A percentile compares a stretch with the other conserved stretches of the same genome.
These are phyloP conservation scores for Acacia concinna DNA, from an alignment of 331 rosid species.

Conservation along the genomic window DNA sequence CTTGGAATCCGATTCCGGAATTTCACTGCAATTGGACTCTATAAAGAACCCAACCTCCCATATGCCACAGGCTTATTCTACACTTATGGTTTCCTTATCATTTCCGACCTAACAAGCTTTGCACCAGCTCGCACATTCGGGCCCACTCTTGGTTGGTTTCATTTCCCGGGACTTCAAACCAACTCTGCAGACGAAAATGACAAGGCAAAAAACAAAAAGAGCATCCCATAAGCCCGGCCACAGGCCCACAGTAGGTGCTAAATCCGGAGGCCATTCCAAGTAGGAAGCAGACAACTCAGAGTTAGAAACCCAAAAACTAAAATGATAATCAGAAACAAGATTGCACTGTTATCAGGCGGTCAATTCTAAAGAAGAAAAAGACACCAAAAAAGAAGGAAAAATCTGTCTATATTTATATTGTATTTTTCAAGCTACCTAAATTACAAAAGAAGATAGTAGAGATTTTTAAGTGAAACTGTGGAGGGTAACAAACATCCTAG, in stretches of 20 bases:
- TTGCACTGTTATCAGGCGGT: conserved; percentile 10
- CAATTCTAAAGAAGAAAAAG: background rate
- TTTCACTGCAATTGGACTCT: background rate
- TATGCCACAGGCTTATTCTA: background rate
- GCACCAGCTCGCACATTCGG: too few relatives aligned
- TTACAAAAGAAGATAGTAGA: background rate
- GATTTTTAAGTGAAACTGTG: background rate
- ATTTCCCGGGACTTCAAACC: background rate
- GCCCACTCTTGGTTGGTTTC: background rate
- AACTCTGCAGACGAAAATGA: background rate
- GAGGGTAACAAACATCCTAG: background rate
- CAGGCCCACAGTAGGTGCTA: too few relatives aligned
- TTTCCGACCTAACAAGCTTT: background rate
- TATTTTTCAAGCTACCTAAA: background rate
- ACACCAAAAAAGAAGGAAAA: background rate
- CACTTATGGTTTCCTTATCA: background rate
- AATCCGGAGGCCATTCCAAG: background rate
- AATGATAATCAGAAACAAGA: background rate
- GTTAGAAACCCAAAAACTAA: too few relatives aligned
- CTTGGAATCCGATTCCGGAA: background rate
- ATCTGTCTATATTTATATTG: conserved; percentile 9
- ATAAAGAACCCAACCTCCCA: background rate
- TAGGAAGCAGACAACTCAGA: background rate
- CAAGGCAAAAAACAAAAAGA: too few relatives aligned
- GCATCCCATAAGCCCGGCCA: background rate